Evolutionary conservation across 2,329 filamentous ascomycete genomes (phyloP), one percentile per base, ranked within the genome.

Genomic region (Calonectria multiphialidica): DNA sequence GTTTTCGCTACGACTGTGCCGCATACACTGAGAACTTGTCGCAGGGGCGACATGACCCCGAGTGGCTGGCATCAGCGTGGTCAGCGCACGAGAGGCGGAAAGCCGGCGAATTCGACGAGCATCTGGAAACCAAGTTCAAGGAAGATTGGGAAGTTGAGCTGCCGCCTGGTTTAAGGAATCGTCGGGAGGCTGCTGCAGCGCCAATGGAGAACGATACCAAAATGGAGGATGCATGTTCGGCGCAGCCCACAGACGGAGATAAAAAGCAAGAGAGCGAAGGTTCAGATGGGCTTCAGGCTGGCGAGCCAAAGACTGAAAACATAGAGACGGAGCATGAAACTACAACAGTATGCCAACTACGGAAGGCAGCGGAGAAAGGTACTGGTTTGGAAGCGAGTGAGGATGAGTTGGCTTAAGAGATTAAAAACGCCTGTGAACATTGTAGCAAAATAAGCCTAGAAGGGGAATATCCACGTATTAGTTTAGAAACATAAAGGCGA

Each of bases 1-100:
- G 83, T 74, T 88, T 88, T 76, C 86, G 87, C 13, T 80, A 86
- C 57, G 86, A 87, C 76, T 84, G 86, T 64, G 83, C 85, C 0
- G 82, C 82, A 4, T 88, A 88, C 77, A 84, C 84, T 35, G 85
- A 87, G 40, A 83, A 88, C 73, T 80, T 91, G 21, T 74, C 79
- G 6, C 80, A 82, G 42, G 89, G 89, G 4, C 85, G 84, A 40
- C 87, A 90, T 70, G 88, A 90, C 74, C 83, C 85, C 1, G 83
- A 85, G 16, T 91, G 89, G 89, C 84, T 91, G 9, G 81, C 78
- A 18, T 83, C 87, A 68, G 89, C 90, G 1, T 90, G 87, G 83
- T 79, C 79, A 5, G 89, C 90, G 0, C 88, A 90, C 72, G 82
- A 85, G 66, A 83, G 84, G 77, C 87, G 89, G 68, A 83, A 81